These are phyloP conservation scores for Aechmea fasciata DNA, from an alignment of 176 grass and related monocot species.

Conservation along the genomic window DNA sequence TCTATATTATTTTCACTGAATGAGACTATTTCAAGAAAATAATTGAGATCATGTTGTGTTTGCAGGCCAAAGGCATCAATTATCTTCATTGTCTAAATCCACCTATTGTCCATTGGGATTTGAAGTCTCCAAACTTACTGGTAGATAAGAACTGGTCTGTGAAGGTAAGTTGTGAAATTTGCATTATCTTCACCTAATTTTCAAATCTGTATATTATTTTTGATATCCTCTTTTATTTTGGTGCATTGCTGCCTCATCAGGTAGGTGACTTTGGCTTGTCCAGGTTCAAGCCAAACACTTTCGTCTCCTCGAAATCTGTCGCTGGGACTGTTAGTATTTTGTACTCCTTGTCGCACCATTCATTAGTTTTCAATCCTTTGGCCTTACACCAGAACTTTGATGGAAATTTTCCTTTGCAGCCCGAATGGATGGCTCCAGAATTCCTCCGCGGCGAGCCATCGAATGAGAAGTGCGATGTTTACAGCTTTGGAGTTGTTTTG, in stretches of 20 bases:
- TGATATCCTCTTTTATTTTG: constrained; percentile 5
- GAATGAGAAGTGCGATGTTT: constrained; percentile 89
- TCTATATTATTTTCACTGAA: neutral
- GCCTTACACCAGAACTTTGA: neutral
- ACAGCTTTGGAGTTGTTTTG: constrained; percentile 74
- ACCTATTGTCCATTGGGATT: constrained; percentile 96
- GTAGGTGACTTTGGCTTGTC: constrained; percentile 96
- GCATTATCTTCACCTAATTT: neutral
- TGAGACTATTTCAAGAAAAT: neutral
- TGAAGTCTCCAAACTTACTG: constrained; percentile 93
- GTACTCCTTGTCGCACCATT: too few species aligned
- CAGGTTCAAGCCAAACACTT: constrained; percentile 92
- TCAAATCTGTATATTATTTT: neutral
- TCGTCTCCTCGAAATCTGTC: constrained; percentile 91
- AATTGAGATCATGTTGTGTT: neutral
- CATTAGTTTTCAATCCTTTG: neutral
- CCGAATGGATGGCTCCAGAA: constrained; percentile 97
- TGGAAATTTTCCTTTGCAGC: constrained; percentile 30
- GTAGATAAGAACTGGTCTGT: constrained; percentile 95
- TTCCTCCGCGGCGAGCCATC: constrained; percentile 81
- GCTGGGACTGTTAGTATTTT: constrained; percentile 71
- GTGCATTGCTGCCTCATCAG: constrained; percentile 23
- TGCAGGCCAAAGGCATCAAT: constrained; percentile 92
- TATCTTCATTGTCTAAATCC: constrained; percentile 97
- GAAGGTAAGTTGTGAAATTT: constrained; percentile 47